Conservation (phyloP, 2,329 filamentous ascomycete species). For the Knufia petricola region DNA sequence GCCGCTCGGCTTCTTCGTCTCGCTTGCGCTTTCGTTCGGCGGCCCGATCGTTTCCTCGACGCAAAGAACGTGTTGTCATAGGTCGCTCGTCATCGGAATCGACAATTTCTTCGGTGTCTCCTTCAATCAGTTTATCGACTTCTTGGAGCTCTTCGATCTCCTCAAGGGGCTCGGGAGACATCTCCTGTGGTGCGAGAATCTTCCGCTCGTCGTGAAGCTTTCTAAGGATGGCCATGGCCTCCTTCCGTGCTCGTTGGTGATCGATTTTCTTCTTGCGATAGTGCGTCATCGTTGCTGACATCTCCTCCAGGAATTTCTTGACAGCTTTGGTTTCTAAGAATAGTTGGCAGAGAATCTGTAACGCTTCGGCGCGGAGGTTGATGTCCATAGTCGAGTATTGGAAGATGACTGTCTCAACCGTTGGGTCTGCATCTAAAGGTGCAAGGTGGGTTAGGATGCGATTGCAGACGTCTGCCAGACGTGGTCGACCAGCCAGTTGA, state of each 20-base stretch:
- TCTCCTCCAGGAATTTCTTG: constrained; percentile 81
- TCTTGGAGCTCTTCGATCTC: constrained; percentile 40
- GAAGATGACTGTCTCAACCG: constrained; percentile 59
- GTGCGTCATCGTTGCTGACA: constrained; percentile 85
- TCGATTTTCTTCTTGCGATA: constrained; percentile 95
- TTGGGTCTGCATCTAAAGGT: constrained; percentile 65
- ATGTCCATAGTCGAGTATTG: constrained; percentile 71
- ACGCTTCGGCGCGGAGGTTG: constrained; percentile 67
- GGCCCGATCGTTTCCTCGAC: constrained; percentile 57
- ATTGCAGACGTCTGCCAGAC: constrained; percentile 63
- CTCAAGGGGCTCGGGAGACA: constrained; percentile 34
- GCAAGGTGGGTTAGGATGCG: constrained; percentile 72
- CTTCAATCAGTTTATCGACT: constrained; percentile 36
- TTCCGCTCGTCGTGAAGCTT: constrained; percentile 39
- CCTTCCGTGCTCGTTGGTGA: constrained; percentile 67
- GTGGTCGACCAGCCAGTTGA: constrained; percentile 68
- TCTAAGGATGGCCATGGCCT: constrained; percentile 41
- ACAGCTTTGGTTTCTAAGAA: constrained; percentile 79
- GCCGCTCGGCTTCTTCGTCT: constrained; percentile 61
- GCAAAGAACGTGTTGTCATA: constrained; percentile 46
- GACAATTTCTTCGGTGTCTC: constrained; percentile 40
- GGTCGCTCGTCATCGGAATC: constrained; percentile 59
- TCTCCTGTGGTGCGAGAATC: constrained; percentile 38
- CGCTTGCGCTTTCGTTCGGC: constrained; percentile 68
- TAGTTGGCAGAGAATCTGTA: constrained; percentile 79